phyloP scores from a whole-genome alignment of 2,329 filamentous ascomycete species.

The Pseudocercospora fuligena region DNA sequence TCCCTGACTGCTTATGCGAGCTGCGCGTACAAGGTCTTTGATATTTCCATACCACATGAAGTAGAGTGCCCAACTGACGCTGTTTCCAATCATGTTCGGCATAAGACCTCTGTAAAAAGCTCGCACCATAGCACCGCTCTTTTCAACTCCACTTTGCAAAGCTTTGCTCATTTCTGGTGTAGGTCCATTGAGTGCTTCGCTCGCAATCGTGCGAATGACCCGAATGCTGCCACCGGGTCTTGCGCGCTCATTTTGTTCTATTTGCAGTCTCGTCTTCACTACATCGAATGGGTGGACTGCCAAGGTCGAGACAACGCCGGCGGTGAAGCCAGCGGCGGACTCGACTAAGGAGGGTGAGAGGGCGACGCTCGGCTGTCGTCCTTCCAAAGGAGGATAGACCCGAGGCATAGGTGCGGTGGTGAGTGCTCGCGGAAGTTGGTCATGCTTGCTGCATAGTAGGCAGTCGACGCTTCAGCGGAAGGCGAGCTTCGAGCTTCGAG shows the following conservation, averaged over 20 bases:
- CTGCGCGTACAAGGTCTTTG: conserved; percentile 57
- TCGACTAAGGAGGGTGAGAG: conserved; percentile 81
- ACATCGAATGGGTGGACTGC: conserved; percentile 92
- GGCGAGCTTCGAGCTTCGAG: neutral
- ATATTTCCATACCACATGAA: conserved; percentile 75
- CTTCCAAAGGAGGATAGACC: conserved; percentile 55
- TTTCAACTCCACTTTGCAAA: conserved; percentile 10
- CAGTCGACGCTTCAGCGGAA: neutral
- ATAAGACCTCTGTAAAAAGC: conserved; percentile 88
- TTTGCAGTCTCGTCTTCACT: conserved; percentile 92
- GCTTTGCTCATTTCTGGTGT: conserved; percentile 16
- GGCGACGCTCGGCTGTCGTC: conserved; percentile 53
- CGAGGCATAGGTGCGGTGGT: conserved; percentile 49
- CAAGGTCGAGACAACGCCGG: conserved; percentile 83
- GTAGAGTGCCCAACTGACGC: conserved; percentile 87
- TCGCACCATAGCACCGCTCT: conserved; percentile 27
- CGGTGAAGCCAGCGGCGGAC: conserved; percentile 85
- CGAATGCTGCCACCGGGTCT: conserved; percentile 34
- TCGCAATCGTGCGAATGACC: conserved; percentile 36
- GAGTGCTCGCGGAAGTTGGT: neutral
- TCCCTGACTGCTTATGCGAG: conserved; percentile 41
- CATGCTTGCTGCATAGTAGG: conserved; percentile 12
- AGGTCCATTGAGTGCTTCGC: conserved; percentile 31
- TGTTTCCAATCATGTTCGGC: conserved; percentile 90
- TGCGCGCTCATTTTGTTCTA: conserved; percentile 33